Evolutionary conservation across 1,284 basidiomycete species (phyloP).

Genomic region (Moesziomyces globuligerus): DNA sequence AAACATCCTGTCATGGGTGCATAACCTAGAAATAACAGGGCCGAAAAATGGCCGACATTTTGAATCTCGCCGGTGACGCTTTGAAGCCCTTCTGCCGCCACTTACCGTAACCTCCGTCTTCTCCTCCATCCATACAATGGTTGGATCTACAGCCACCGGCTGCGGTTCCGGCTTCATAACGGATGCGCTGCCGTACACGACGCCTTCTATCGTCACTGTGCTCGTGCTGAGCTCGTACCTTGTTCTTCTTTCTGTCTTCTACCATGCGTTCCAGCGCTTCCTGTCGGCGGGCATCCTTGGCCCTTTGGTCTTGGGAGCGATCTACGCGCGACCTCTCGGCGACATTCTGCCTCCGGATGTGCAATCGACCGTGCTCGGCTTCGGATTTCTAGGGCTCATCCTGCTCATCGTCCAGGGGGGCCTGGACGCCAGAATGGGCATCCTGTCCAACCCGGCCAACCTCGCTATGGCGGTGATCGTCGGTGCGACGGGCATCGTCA

Average conservation of each 20-base stretch:
- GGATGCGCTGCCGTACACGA: slow-evolving; percentile 20
- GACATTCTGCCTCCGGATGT: slow-evolving; percentile 69
- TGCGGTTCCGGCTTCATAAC: background rate
- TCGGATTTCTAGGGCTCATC: slow-evolving; percentile 73
- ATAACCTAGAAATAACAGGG: too few species aligned
- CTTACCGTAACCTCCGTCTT: background rate
- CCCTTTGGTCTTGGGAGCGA: slow-evolving; percentile 71
- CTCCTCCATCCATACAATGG: background rate
- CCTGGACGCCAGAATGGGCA: slow-evolving; percentile 39
- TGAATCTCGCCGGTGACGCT: too few species aligned
- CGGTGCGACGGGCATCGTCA: slow-evolving; percentile 70
- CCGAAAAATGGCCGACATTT: too few species aligned
- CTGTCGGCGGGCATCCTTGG: slow-evolving; percentile 67
- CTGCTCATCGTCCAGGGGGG: slow-evolving; percentile 72
- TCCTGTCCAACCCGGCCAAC: slow-evolving; percentile 65
- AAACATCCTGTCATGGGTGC: too few species aligned
- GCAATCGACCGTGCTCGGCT: slow-evolving; percentile 69
- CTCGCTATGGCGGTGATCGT: slow-evolving; percentile 70
- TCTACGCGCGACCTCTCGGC: slow-evolving; percentile 71
- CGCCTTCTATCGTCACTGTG: slow-evolving; percentile 23
- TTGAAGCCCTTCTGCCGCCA: too few species aligned
- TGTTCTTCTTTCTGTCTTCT: slow-evolving; percentile 62
- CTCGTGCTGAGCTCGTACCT: slow-evolving; percentile 59
- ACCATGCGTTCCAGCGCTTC: slow-evolving; percentile 57
- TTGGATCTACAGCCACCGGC: background rate